Conservation (phyloP, 2,329 filamentous ascomycete genomes). For the Colletotrichum musicola region DNA sequence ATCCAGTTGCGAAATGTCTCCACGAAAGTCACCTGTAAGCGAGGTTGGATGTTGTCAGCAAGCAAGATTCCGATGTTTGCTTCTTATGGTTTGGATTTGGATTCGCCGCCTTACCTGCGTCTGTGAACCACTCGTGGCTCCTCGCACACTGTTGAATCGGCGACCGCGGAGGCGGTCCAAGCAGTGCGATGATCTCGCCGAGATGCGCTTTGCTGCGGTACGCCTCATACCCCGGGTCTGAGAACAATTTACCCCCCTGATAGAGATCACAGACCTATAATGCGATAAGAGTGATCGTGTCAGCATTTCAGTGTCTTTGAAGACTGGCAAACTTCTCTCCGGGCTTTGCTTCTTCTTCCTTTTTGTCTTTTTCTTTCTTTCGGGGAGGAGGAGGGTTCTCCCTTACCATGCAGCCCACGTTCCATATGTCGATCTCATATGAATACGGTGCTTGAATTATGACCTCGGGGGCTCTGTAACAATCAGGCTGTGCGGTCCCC, state of each 20-base stretch:
- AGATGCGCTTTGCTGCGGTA: constrained; percentile 61
- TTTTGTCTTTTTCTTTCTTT: background rate
- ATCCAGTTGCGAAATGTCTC: constrained; percentile 41
- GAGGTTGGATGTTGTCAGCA: background rate
- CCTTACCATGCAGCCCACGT: constrained; percentile 43
- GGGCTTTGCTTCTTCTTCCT: too few relatives aligned
- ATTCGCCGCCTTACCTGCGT: constrained; percentile 45
- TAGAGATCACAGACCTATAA: constrained; percentile 62
- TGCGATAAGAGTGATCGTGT: too few relatives aligned
- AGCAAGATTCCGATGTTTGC: background rate
- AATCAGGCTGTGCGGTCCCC: constrained; percentile 54
- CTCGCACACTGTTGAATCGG: constrained; percentile 49
- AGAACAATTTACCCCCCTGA: constrained; percentile 59
- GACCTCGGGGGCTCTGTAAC: constrained; percentile 60
- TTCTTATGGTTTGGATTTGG: too few relatives aligned
- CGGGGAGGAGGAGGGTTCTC: too few relatives aligned
- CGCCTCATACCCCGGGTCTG: constrained; percentile 50
- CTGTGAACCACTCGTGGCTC: constrained; percentile 54
- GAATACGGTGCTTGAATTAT: constrained; percentile 60
- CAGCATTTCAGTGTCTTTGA: too few relatives aligned
- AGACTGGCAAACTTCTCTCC: too few relatives aligned
- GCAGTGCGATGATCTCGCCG: constrained; percentile 60
- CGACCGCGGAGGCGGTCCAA: constrained; percentile 55
- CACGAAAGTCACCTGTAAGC: constrained; percentile 45
- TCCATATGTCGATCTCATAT: constrained; percentile 65